A percentile compares a stretch with the other conserved stretches of the same genome.
Evolutionary conservation across 305 asterid genomes (phyloP).

Genomic region (Plantago lanceolata): DNA sequence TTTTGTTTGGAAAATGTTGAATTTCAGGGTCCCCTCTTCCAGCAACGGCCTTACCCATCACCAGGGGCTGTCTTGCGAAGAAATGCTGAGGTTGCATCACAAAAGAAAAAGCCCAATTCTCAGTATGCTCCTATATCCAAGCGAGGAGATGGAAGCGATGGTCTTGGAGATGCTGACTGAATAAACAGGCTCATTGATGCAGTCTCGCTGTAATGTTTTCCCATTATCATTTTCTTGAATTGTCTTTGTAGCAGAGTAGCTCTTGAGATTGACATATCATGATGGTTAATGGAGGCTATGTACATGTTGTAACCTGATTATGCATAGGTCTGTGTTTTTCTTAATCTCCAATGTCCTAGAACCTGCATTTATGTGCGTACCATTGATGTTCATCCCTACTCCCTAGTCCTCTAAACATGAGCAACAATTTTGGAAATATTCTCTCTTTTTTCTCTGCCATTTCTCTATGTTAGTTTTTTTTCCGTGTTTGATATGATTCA

Average conservation of each 20-base stretch:
- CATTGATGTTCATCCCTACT: too few relatives aligned
- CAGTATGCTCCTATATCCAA: conserved; percentile 65
- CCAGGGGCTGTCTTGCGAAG: conserved; percentile 92
- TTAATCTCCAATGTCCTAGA: too few relatives aligned
- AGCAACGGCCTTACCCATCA: conserved; percentile 95
- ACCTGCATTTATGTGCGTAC: too few relatives aligned
- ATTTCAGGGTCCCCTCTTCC: conserved; percentile 92
- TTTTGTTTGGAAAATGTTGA: conserved; percentile 12
- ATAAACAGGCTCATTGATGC: conserved; percentile 2
- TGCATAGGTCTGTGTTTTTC: too few relatives aligned
- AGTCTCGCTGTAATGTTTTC: neutral
- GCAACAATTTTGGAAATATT: too few relatives aligned
- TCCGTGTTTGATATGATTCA: too few relatives aligned
- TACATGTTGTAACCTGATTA: too few relatives aligned
- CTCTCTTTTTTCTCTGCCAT: too few relatives aligned
- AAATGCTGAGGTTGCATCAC: conserved; percentile 86
- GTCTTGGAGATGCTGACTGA: conserved; percentile 93
- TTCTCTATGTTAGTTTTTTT: too few relatives aligned
- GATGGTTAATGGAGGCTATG: neutral
- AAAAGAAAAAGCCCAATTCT: conserved; percentile 61
- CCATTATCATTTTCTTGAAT: neutral
- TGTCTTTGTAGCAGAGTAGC: conserved; percentile 5
- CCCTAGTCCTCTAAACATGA: too few relatives aligned
- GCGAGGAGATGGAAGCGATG: conserved; percentile 99
- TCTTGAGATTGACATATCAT: neutral